Evolutionary conservation across 306 rosid genomes (phyloP).

Genomic region (Castanopsis chinensis): DNA sequence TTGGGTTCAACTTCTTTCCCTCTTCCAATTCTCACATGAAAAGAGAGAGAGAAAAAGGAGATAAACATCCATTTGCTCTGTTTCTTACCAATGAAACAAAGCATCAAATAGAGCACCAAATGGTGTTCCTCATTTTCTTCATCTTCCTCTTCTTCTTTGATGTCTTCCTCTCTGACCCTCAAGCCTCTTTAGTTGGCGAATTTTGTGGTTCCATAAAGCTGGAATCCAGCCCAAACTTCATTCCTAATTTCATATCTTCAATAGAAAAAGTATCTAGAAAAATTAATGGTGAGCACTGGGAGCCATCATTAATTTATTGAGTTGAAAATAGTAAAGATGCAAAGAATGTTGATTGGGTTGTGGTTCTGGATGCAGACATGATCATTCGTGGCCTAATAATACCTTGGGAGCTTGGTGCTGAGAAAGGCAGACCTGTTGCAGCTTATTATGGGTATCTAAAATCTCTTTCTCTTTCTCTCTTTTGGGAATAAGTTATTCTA

Average conservation of each 20-base stretch:
- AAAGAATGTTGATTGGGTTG: slow-evolving; percentile 91
- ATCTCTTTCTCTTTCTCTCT: not conserved
- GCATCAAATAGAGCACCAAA: no score
- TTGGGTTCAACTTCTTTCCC: slow-evolving; percentile 4
- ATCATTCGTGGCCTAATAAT: slow-evolving; percentile 86
- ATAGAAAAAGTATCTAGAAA: slow-evolving; percentile 29
- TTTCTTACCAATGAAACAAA: no score
- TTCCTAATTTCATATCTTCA: slow-evolving; percentile 11
- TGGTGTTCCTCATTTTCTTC: no score
- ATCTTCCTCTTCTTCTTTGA: no score
- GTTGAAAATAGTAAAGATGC: slow-evolving; percentile 90
- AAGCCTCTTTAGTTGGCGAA: slow-evolving; percentile 5
- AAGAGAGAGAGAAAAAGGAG: no score
- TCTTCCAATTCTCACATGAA: not conserved
- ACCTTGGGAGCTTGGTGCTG: slow-evolving; percentile 99
- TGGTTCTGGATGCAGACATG: slow-evolving; percentile 97
- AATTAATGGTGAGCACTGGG: slow-evolving; percentile 23
- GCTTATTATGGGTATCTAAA: slow-evolving; percentile 82
- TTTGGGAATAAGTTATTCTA: slow-evolving; percentile 2
- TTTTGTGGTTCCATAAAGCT: slow-evolving; percentile 27
- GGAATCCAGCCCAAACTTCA: not conserved
- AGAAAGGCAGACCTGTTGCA: slow-evolving; percentile 93
- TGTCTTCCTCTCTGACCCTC: not conserved
- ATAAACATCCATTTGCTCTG: no score
- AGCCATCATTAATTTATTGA: no score